phyloP scores from a whole-genome alignment of 2,329 filamentous ascomycete genomes.

The Fusarium tanahbumbuense region DNA sequence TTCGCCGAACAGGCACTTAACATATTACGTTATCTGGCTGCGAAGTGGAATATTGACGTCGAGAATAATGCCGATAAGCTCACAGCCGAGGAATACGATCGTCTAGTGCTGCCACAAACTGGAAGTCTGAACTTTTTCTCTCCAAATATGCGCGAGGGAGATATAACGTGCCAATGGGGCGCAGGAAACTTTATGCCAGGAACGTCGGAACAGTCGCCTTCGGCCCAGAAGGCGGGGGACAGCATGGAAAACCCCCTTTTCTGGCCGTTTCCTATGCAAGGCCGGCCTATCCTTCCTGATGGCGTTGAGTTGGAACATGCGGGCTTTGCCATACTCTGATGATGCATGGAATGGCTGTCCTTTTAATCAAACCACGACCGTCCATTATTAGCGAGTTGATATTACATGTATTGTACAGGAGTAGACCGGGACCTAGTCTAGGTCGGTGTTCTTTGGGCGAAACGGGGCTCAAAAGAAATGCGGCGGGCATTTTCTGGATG shows the following conservation, averaged over 20 bases:
- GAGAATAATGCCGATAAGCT: conserved; percentile 53
- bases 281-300: conserved; percentile 63
- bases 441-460: conserved; percentile 15
- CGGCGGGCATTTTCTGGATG: conserved; percentile 18
- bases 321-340: conserved; percentile 58
- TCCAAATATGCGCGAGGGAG: conserved; percentile 60
- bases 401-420: not conserved
- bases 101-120: conserved; percentile 59
- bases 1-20: conserved; percentile 71
- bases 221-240: conserved; percentile 49
- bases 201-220: conserved; percentile 21
- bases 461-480: conserved; percentile 6
- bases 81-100: conserved; percentile 53
- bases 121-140: conserved; percentile 69
- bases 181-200: conserved; percentile 29
- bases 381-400: not conserved
- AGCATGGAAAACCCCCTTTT: conserved; percentile 66
- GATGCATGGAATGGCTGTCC: not conserved
- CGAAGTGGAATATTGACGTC: conserved; percentile 69
- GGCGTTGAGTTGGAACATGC: conserved; percentile 62
- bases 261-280: conserved; percentile 72
- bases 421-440: not conserved
- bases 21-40: conserved; percentile 68
- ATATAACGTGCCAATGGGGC: conserved; percentile 63
- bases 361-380: not conserved